These are phyloP conservation scores for Hypoxylon fuscum DNA, from an alignment of 495 filamentous ascomycete species.

Conservation along the genomic window DNA sequence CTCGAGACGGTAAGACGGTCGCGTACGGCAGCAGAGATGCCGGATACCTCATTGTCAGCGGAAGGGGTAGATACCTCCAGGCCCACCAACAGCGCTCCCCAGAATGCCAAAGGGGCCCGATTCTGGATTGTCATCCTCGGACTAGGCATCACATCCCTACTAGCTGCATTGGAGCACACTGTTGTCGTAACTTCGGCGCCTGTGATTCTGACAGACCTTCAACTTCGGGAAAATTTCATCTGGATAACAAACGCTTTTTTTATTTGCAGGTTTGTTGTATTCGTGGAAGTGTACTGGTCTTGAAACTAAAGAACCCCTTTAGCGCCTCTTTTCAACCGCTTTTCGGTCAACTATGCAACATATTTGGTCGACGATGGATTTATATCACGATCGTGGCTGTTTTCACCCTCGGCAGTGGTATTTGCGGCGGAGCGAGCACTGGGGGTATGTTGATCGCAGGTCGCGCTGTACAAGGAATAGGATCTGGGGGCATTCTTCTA, in stretches of 20 bases:
- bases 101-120: not conserved
- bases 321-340: slow-evolving; percentile 58
- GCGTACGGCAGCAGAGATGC: not conserved
- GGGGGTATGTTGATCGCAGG: slow-evolving; percentile 72
- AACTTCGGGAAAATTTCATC: slow-evolving; percentile 29
- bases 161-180: slow-evolving; percentile 52
- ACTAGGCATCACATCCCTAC: slow-evolving; percentile 25
- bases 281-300: not conserved
- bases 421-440: slow-evolving; percentile 42
- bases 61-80: not conserved
- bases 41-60: not conserved
- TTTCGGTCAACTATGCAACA: slow-evolving; percentile 47
- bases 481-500: slow-evolving; percentile 76
- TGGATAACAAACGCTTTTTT: slow-evolving; percentile 74
- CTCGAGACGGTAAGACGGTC: not conserved
- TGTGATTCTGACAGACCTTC: slow-evolving; percentile 40
- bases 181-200: slow-evolving; percentile 54
- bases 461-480: slow-evolving; percentile 76
- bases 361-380: slow-evolving; percentile 55
- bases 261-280: slow-evolving; percentile 59
- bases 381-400: slow-evolving; percentile 44
- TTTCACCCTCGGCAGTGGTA: slow-evolving; percentile 48
- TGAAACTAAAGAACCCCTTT: slow-evolving; percentile 5
- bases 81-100: not conserved
- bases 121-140: slow-evolving; percentile 43